Base-by-base conservation (phyloP, 768 basidiomycete species). In the Pholiota microspora region DNA sequence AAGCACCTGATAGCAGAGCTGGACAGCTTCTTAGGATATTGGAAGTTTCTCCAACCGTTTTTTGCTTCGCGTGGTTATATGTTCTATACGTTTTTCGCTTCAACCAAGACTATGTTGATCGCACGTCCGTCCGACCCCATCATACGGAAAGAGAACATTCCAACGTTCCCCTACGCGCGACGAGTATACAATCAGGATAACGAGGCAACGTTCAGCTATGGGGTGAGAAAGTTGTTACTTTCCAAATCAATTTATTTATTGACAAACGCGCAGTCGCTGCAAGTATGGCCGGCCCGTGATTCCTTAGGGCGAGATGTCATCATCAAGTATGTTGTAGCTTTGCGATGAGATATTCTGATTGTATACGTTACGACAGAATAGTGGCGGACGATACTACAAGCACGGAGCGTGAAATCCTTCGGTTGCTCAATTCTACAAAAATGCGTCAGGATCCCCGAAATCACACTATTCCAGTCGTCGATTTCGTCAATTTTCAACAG, bases 241-340 rank as follows among this genome's bases (percentile, higher is more conserved):
- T n/a, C n/a, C n/a, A n/a, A n/a, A n/a, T n/a, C n/a, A n/a, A n/a
- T n/a, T 16, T 13, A 6, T n/a, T n/a, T n/a, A n/a, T n/a, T n/a
- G n/a, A n/a, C n/a, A n/a, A n/a, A n/a, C n/a, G n/a, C n/a, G n/a
- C n/a, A 55, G 49, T 28, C 42, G 15, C 16, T 50, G 15, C 51
- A 47, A 27, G 45, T 58, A 8, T 56, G 54, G 54, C 27, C 60
- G 3, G 60, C 60, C 2, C 40, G 54, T 48, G 60, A 61, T 48
- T 1, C 2, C 13, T 21, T 48, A 2, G 60, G 60, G 4, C 54
- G 51, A 2, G 57, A 61, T 16, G 60, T 59, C 4, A 34, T 59
- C n/a, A 54, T 61, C 38, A 55, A 56, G 60, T 61, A 42, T 52
- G 42, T 31, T 47, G 21, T 10, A 18, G 29, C 29, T 12, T 6